These are phyloP conservation scores for Penicillium sp. DNA, from an alignment of 2,329 filamentous ascomycete genomes.

Conservation along the genomic window DNA sequence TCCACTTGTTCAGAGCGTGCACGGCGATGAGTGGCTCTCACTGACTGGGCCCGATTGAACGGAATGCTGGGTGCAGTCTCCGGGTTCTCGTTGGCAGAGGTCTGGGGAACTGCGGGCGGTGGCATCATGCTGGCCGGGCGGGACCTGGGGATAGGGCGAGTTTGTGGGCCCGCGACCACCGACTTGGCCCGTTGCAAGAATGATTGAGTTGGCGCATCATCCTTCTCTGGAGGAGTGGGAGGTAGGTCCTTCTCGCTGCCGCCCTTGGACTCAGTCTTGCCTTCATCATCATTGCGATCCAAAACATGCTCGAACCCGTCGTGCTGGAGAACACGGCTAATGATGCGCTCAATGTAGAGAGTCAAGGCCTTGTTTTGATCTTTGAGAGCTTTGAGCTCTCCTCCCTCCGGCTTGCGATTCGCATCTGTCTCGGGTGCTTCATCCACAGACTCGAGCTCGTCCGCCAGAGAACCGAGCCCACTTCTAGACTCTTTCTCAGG, in stretches of 20 bases:
- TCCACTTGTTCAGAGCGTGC: constrained; percentile 51
- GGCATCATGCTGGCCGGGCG: constrained; percentile 48
- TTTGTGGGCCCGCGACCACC: constrained; percentile 49
- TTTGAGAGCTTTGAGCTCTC: constrained; percentile 74
- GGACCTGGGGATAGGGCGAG: constrained; percentile 43
- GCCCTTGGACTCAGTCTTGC: constrained; percentile 28
- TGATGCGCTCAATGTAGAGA: constrained; percentile 98
- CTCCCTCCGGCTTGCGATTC: constrained; percentile 68
- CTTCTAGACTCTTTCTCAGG: constrained; percentile 44
- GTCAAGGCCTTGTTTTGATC: constrained; percentile 97
- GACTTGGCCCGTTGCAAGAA: constrained; percentile 62
- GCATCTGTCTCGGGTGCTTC: constrained; percentile 61
- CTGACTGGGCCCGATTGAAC: constrained; percentile 41
- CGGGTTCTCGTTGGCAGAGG: constrained; percentile 46
- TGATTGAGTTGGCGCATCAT: constrained; percentile 44
- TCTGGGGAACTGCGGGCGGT: constrained; percentile 29
- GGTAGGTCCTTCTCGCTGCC: constrained; percentile 77
- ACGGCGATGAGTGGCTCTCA: constrained; percentile 45
- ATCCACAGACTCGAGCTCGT: constrained; percentile 75
- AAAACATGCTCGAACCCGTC: constrained; percentile 93
- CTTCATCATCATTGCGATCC: constrained; percentile 66
- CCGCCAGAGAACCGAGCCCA: constrained; percentile 65
- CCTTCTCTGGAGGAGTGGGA: constrained; percentile 63
- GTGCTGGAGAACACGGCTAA: constrained; percentile 88
- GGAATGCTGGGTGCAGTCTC: constrained; percentile 50